phyloP scores from a whole-genome alignment of 2,329 filamentous ascomycete species.

The Dryadomyces quercivorus region DNA sequence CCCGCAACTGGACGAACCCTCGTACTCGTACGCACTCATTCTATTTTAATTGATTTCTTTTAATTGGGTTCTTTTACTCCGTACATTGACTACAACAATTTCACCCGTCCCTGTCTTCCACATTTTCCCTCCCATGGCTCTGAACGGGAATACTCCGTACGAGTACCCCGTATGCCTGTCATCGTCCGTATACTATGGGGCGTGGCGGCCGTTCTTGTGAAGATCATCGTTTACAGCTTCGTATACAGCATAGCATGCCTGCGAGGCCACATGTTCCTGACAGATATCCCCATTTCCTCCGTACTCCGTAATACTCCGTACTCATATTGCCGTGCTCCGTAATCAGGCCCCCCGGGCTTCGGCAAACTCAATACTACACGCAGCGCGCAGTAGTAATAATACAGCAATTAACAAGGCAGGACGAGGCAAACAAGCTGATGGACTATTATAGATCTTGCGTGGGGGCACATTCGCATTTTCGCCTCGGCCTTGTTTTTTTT shows the following conservation, averaged over 20 bases:
- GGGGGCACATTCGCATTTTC: background rate
- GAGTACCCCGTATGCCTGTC: background rate
- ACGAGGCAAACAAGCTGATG: background rate
- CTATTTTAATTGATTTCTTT: background rate
- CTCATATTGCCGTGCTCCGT: background rate
- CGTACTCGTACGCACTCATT: too few relatives aligned
- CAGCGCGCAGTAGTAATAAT: background rate
- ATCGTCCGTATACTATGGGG: background rate
- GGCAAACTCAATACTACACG: too few relatives aligned
- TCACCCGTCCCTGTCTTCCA: background rate
- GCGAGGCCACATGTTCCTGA: background rate
- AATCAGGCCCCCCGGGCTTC: too few relatives aligned
- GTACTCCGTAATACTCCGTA: background rate
- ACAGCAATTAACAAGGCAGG: background rate
- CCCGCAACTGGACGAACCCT: too few relatives aligned
- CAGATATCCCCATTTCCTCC: background rate
- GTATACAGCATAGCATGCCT: background rate
- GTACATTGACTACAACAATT: too few relatives aligned
- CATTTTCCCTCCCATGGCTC: background rate
- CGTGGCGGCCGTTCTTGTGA: background rate
- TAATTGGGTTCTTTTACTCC: too few relatives aligned
- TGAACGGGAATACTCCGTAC: too few relatives aligned
- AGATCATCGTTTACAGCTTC: background rate
- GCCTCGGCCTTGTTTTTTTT: background rate
- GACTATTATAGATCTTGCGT: background rate